These are phyloP conservation scores for Globisporangium cylindrosporum DNA, from an alignment of 352 stramenopile species.

Conservation along the genomic window DNA sequence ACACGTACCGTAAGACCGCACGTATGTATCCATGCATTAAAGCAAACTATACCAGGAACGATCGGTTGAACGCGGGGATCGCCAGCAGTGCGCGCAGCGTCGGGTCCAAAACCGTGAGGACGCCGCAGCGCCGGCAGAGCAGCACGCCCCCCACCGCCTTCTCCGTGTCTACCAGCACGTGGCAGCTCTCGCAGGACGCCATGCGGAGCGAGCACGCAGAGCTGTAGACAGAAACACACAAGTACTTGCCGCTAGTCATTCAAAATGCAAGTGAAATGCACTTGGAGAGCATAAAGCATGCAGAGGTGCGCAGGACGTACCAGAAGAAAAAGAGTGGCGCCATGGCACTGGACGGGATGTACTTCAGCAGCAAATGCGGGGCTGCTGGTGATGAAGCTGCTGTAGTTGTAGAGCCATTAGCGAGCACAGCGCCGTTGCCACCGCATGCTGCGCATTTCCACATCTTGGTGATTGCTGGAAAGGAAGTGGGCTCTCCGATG, in stretches of 20 bases:
- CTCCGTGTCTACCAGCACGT: constrained; percentile 20
- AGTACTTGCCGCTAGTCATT: not conserved
- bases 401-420: not conserved
- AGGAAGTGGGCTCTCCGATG: too few relatives aligned
- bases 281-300: not conserved
- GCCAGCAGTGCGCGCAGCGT: constrained; percentile 22
- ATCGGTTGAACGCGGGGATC: constrained; percentile 21
- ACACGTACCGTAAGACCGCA: not conserved
- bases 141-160: constrained; percentile 20
- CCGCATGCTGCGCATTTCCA: constrained; percentile 1
- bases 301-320: constrained; percentile 8
- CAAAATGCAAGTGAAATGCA: not conserved
- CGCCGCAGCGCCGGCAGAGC: constrained; percentile 31
- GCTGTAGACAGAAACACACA: constrained; percentile 8
- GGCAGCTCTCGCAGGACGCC: constrained; percentile 29
- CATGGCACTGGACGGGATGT: constrained; percentile 11
- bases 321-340: constrained; percentile 23
- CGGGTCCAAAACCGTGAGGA: constrained; percentile 25
- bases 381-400: not conserved
- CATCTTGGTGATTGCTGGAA: too few relatives aligned
- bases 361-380: constrained; percentile 1
- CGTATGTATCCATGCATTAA: not conserved
- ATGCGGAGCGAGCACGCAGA: constrained; percentile 17
- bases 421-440: not conserved
- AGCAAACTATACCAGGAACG: constrained; percentile 19